These are phyloP conservation scores for Crithidia sp. DNA, from an alignment of 208 protist genomes.

Conservation along the genomic window DNA sequence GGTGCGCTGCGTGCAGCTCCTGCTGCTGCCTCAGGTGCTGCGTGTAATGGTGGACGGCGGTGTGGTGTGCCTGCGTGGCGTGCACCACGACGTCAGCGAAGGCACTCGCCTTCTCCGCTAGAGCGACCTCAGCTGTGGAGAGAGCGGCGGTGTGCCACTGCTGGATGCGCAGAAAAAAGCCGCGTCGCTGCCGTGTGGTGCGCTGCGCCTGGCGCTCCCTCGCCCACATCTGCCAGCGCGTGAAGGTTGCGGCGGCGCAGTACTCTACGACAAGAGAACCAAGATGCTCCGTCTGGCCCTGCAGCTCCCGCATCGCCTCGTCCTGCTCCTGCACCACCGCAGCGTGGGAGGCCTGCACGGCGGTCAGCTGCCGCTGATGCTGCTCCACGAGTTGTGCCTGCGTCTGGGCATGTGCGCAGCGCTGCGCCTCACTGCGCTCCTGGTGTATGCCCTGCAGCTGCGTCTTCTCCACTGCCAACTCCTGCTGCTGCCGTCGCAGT, in stretches of 20 bases:
- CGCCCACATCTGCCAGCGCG: slow-evolving; percentile 38
- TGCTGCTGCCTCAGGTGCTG: slow-evolving; percentile 6
- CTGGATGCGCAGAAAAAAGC: background rate
- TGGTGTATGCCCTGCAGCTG: slow-evolving; percentile 33
- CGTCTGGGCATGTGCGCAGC: slow-evolving; percentile 18
- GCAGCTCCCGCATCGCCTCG: slow-evolving; percentile 1
- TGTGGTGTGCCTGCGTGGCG: background rate
- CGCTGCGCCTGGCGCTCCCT: slow-evolving; percentile 19
- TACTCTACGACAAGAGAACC: slow-evolving; percentile 51
- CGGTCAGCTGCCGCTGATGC: slow-evolving; percentile 7
- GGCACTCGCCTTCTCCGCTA: background rate
- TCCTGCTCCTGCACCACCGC: slow-evolving; percentile 5
- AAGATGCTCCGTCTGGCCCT: slow-evolving; percentile 14
- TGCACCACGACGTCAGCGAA: background rate
- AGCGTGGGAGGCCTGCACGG: slow-evolving; percentile 3
- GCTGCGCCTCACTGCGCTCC: slow-evolving; percentile 24
- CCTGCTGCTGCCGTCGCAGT: slow-evolving; percentile 14
- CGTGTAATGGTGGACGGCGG: background rate
- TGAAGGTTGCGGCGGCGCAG: slow-evolving; percentile 46
- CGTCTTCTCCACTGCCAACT: slow-evolving; percentile 9
- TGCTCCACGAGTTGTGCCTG: slow-evolving; percentile 11
- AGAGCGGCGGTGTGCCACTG: slow-evolving; percentile 6
- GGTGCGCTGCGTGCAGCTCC: slow-evolving; percentile 4
- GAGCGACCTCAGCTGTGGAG: background rate
- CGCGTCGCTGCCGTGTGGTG: slow-evolving; percentile 4